Conservation (phyloP, 371 early-diverging fungal species). For the Apophysomyces variabilis region DNA sequence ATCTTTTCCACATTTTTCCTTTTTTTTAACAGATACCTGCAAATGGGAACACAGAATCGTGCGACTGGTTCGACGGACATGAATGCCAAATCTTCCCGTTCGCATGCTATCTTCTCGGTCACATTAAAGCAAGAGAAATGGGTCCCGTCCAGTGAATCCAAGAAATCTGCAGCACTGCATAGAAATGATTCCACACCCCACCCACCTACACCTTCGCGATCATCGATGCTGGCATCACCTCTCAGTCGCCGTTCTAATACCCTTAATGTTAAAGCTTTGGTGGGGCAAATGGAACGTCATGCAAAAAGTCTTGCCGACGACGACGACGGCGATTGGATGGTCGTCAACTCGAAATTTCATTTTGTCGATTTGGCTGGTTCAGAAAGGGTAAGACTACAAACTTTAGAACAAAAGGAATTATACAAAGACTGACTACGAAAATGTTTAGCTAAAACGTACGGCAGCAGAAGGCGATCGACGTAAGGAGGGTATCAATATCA, state of each 20-base stretch:
- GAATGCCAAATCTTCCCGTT: conserved; percentile 96
- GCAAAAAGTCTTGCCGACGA: conserved; percentile 19
- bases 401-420: background rate
- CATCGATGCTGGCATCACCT: conserved; percentile 24
- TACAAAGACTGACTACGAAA: background rate
- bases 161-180: conserved; percentile 11
- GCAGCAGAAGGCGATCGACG: conserved; percentile 92
- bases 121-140: conserved; percentile 79
- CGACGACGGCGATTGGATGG: conserved; percentile 51
- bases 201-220: conserved; percentile 25
- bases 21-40: conserved; percentile 53
- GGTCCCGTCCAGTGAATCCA: conserved; percentile 24
- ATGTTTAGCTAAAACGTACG: conserved; percentile 80
- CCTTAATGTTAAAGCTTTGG: conserved; percentile 41
- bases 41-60: conserved; percentile 81
- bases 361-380: conserved; percentile 99
- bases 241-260: conserved; percentile 30
- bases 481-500: conserved; percentile 98
- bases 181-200: conserved; percentile 8
- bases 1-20: conserved; percentile 14
- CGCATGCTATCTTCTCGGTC: conserved; percentile 97
- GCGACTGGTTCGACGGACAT: conserved; percentile 96
- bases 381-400: conserved; percentile 72
- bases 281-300: conserved; percentile 43
- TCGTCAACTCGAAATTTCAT: conserved; percentile 84